Base-by-base conservation (phyloP, 2,329 filamentous ascomycete genomes). In the Aspergillus hortae region DNA sequence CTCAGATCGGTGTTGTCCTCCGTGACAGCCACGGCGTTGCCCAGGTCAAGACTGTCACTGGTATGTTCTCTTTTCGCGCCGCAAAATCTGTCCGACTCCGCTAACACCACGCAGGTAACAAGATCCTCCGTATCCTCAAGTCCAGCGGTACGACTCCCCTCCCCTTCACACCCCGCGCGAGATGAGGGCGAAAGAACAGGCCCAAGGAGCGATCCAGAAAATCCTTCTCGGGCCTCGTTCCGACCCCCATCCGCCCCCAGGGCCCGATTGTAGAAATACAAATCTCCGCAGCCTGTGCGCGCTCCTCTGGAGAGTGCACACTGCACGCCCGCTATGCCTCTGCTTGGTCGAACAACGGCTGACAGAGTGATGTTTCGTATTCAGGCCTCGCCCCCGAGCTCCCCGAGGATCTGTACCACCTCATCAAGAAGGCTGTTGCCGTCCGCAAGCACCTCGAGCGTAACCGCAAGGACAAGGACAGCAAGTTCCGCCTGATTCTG, bases 391-490 rank as follows among this genome's bases (percentile, higher is more conserved):
- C 94, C 69, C 94, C 95, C 77, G 92, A 97, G 78, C 87, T 99
- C 70, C 94, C 95, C 75, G 94, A 99, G 87, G 94, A 99, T 80
- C 88, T 97, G 67, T 99, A 97, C 88, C 95, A 96, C 89, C 84
- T 97, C 78, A 97, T 97, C 90, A 96, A 96, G 89, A 99, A 99
- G 91, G 92, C 92, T 69, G 92, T 96, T 70, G 88, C 92, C 75
- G 94, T 99, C 82, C 92, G 94, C 83, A 99, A 99, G 90, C 95
- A 99, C 82, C 90, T 99, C 67, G 91, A 96, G 87, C 90, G 90
- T 81, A 99, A 99, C 88, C 92, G 94, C 81, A 99, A 99, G 87
- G 94, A 99, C 86, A 95, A 91, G 85, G 94, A 99, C 85, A 90
- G 88, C 84, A 99, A 99, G 86, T 99, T 99, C 90, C 92, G 94